A percentile compares a stretch with the other conserved stretches of the same genome.
Conservation (phyloP, 2,329 filamentous ascomycete species). For the Chaetomium sp. region DNA sequence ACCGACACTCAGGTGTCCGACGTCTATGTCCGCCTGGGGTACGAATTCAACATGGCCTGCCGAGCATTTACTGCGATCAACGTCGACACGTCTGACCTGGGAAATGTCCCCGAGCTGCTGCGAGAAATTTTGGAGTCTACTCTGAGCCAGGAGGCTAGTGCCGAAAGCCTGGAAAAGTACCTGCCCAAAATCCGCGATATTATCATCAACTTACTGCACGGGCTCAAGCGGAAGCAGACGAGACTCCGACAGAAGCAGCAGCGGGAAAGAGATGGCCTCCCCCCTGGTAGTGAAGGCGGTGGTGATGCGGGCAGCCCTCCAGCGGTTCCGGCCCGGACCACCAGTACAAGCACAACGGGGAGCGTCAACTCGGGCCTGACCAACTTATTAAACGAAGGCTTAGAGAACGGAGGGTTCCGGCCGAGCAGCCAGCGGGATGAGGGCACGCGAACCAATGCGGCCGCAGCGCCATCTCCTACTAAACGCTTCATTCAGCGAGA, state of each 20-base stretch:
- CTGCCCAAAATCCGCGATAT: constrained; percentile 93
- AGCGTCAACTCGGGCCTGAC: constrained; percentile 54
- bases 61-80: constrained; percentile 95
- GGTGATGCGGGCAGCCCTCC: constrained; percentile 32
- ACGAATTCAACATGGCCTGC: constrained; percentile 99
- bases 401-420: constrained; percentile 44
- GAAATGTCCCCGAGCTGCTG: constrained; percentile 87
- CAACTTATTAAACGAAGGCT: constrained; percentile 52
- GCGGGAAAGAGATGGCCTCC: constrained; percentile 46
- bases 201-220: constrained; percentile 94
- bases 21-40: constrained; percentile 93
- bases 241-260: constrained; percentile 63
- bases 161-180: constrained; percentile 88
- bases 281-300: constrained; percentile 17
- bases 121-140: constrained; percentile 91
- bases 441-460: constrained; percentile 17
- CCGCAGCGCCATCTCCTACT: constrained; percentile 37
- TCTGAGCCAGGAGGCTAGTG: constrained; percentile 90
- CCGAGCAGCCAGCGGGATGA: constrained; percentile 34
- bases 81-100: constrained; percentile 88
- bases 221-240: constrained; percentile 94
- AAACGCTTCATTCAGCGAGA: constrained; percentile 47
- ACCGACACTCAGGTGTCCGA: constrained; percentile 95
- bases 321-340: constrained; percentile 42
- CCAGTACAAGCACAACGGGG: constrained; percentile 52